Conservation (phyloP, 2,329 filamentous ascomycete species). For the Xylaria sp. region DNA sequence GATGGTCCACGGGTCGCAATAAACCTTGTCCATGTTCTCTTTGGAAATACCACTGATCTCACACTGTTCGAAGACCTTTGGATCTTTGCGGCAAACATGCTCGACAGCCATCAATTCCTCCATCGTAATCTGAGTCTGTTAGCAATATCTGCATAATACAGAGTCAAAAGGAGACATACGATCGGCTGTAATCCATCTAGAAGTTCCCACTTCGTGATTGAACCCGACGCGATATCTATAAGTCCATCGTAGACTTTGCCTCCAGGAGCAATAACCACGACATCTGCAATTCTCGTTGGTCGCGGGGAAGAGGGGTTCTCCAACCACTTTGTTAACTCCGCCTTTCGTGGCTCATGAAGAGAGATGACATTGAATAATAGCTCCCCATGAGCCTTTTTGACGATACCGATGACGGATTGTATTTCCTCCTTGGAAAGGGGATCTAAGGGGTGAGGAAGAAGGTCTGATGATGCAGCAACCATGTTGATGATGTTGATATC, state of each 20-base stretch:
- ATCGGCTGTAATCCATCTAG: conserved; percentile 83
- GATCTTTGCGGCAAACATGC: conserved; percentile 76
- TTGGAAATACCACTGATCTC: conserved; percentile 80
- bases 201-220: conserved; percentile 78
- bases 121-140: conserved; percentile 76
- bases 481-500: conserved; percentile 36
- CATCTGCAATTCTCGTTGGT: conserved; percentile 79
- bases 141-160: background rate
- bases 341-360: conserved; percentile 85
- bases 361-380: conserved; percentile 89
- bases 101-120: conserved; percentile 89
- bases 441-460: conserved; percentile 75
- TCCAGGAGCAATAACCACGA: conserved; percentile 81
- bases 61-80: conserved; percentile 91
- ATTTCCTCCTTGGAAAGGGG: conserved; percentile 80
- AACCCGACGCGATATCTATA: conserved; percentile 74
- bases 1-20: conserved; percentile 96
- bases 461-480: conserved; percentile 38
- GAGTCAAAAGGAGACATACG: conserved; percentile 55
- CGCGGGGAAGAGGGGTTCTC: conserved; percentile 69
- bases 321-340: conserved; percentile 83
- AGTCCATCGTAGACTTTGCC: conserved; percentile 86
- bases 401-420: conserved; percentile 71
- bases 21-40: conserved; percentile 93
- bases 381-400: conserved; percentile 75